A percentile compares a stretch with the other conserved stretches of the same genome.
phyloP scores from a whole-genome alignment of 2,329 filamentous ascomycete genomes.

The Penicillium sp. region DNA sequence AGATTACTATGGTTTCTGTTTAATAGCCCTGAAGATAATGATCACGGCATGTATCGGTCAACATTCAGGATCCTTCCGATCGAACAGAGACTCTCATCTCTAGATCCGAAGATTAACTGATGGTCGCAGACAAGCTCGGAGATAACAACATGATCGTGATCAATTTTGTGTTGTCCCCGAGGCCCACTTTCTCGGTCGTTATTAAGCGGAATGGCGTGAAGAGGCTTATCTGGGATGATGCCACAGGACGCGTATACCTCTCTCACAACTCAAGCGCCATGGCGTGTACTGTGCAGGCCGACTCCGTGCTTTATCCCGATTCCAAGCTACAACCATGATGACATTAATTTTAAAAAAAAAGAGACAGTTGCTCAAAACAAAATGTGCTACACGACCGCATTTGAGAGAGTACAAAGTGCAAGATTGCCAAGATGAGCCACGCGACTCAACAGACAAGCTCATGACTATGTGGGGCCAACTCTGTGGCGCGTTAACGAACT shows the following conservation, averaged over 20 bases:
- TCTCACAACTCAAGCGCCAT: background rate
- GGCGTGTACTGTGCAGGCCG: background rate
- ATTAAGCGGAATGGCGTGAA: background rate
- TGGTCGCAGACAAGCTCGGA: too few relatives aligned
- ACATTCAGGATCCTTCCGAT: too few relatives aligned
- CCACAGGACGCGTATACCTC: conserved; percentile 1
- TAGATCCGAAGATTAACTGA: too few relatives aligned
- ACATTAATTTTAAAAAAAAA: too few relatives aligned
- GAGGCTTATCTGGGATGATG: background rate
- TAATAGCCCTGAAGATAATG: too few relatives aligned
- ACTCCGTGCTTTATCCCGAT: background rate
- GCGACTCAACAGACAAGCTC: conserved; percentile 4
- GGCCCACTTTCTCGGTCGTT: background rate
- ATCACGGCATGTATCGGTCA: too few relatives aligned
- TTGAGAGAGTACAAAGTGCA: background rate
- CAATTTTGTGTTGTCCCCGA: background rate
- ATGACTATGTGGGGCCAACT: background rate
- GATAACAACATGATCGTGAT: background rate
- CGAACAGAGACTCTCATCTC: too few relatives aligned
- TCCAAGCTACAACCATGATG: background rate
- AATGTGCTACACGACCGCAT: too few relatives aligned
- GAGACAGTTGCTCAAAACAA: too few relatives aligned
- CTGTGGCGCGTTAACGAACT: background rate
- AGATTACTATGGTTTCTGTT: too few relatives aligned
- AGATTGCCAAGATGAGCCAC: background rate